Base-by-base conservation (phyloP, 495 filamentous ascomycete genomes). In the Echria macrotheca region DNA sequence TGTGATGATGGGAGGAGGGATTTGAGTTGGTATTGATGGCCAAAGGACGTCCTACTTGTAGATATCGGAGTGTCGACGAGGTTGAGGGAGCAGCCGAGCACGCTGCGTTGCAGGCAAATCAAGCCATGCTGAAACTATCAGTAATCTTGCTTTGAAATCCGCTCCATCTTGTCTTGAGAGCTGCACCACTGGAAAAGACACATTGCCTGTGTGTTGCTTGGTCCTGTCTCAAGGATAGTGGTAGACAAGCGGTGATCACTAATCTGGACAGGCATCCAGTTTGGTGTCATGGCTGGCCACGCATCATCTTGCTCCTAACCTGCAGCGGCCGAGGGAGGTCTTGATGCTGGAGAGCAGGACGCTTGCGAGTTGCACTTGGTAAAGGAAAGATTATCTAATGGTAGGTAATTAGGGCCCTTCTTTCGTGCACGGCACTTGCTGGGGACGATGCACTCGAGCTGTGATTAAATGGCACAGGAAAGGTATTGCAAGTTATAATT, bases 81-180 rank as follows among this genome's bases (percentile, higher is more conserved):
- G 33, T 14, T 37, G 33, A 15, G 7, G 33, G 33, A 10, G 33
- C 14, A 37, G 10, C 33, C 26, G 5, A 29, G 26, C 26, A 12
- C 26, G 26, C 26, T 29, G 33, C 7, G 33, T n/a, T n/a, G n/a
- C n/a, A n/a, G n/a, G n/a, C 37, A 5, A n/a, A 5, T 40, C 5
- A 40, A 40, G 37, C 37, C 4, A 4, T 40, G 37, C 37, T 40
- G 19, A 40, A 9, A 40, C 4, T 40, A 40, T 40, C 37, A 40
- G 37, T 40, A 40, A 40, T 40, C 37, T 23, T 40, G 37, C 37
- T 40, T 40, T 40, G 37, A 21, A 40, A 40, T 23, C 19, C 37
- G n/a, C 19, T 40, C n/a, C 14, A 22, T 40, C 37, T 21, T n/a
- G n/a, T 19, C 5, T n/a, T 40, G 37, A n/a, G 17, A 23, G 37